phyloP scores from a whole-genome alignment of 192 early-diverging fungal species.

The Bifiguratus adelaidae region DNA sequence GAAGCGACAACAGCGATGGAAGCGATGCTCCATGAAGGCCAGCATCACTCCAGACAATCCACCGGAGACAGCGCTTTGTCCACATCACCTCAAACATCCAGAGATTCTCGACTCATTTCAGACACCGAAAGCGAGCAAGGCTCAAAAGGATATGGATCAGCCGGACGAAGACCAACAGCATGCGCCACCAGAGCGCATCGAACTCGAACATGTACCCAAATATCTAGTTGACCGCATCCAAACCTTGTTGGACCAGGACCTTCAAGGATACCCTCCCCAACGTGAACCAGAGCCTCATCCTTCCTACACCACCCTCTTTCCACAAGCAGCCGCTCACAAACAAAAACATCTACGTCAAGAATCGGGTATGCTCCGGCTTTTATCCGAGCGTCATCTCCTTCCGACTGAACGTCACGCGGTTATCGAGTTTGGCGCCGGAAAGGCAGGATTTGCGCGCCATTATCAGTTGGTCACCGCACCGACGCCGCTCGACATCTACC shows the following conservation, averaged over 20 bases:
- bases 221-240: not conserved
- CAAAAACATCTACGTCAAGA: not conserved
- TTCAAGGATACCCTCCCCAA: not conserved
- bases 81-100: not conserved
- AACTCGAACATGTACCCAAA: not conserved
- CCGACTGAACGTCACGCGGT: not conserved
- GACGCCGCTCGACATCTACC: not conserved
- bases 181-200: not conserved
- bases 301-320: not conserved
- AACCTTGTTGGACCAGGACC: not conserved
- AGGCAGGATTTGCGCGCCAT: not conserved
- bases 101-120: too few relatives aligned
- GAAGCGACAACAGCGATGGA: too few relatives aligned
- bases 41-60: too few relatives aligned
- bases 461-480: not conserved
- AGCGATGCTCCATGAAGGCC: too few relatives aligned
- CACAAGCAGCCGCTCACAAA: not conserved
- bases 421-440: slow-evolving; percentile 1
- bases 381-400: not conserved
- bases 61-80: not conserved
- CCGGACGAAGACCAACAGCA: not conserved
- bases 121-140: too few relatives aligned
- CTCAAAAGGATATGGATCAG: too few relatives aligned
- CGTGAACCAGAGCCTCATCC: not conserved
- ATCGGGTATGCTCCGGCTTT: not conserved